These are phyloP conservation scores for Xylariaceae sp. DNA, from an alignment of 2,329 filamentous ascomycete genomes.

Conservation along the genomic window DNA sequence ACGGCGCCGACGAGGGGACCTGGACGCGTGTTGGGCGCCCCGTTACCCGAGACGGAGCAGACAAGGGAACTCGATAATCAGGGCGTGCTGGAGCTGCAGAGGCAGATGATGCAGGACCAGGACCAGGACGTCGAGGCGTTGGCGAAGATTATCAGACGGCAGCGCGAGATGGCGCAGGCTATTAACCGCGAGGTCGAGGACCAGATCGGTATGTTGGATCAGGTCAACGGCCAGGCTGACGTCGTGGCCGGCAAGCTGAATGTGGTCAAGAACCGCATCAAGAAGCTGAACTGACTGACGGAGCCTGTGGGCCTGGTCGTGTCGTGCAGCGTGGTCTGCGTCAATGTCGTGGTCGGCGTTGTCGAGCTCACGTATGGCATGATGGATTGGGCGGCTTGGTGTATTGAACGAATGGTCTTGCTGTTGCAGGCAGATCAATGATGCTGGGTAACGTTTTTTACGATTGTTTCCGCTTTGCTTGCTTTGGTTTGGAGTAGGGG, in stretches of 20 bases:
- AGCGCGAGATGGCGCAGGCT: slow-evolving; percentile 71
- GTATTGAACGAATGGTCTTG: slow-evolving; percentile 11
- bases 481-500: too few species aligned
- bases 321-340: background rate
- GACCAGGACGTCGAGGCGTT: slow-evolving; percentile 67
- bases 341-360: background rate
- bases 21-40: slow-evolving; percentile 66
- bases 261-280: slow-evolving; percentile 67
- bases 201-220: slow-evolving; percentile 65
- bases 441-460: background rate
- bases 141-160: slow-evolving; percentile 61
- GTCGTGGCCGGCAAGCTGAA: slow-evolving; percentile 63
- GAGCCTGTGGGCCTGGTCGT: background rate
- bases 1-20: slow-evolving; percentile 37
- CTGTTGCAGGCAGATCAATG: slow-evolving; percentile 9
- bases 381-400: slow-evolving; percentile 14
- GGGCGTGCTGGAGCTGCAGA: slow-evolving; percentile 68
- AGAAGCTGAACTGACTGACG: slow-evolving; percentile 49
- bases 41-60: slow-evolving; percentile 67
- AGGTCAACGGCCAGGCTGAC: slow-evolving; percentile 61
- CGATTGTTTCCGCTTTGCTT: too few species aligned
- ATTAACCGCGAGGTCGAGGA: slow-evolving; percentile 69
- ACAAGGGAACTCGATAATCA: slow-evolving; percentile 73
- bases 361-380: slow-evolving; percentile 6
- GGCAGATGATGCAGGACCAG: slow-evolving; percentile 68